phyloP scores from a whole-genome alignment of 306 rosid species.

The Oemleria cerasiformis region DNA sequence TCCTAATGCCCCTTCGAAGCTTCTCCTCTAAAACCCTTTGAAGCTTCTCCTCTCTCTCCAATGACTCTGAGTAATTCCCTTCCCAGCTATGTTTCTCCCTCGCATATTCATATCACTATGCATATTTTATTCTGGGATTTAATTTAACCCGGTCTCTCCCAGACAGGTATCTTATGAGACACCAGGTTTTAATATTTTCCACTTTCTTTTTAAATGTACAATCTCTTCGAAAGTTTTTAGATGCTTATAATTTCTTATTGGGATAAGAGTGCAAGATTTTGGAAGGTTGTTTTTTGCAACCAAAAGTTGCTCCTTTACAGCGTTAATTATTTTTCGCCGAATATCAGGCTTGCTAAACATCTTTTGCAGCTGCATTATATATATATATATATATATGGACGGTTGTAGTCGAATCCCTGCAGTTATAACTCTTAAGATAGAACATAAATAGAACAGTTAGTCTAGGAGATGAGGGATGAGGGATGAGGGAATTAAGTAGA shows the following conservation, averaged over 20 bases:
- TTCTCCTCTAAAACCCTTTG: too few relatives aligned
- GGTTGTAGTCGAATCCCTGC: too few relatives aligned
- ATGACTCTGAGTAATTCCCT: constrained; percentile 11
- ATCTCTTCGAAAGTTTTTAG: background rate
- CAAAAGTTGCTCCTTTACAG: background rate
- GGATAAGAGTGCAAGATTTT: background rate
- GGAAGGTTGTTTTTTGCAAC: background rate
- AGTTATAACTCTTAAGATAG: too few relatives aligned
- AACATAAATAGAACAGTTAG: too few relatives aligned
- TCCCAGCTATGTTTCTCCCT: background rate
- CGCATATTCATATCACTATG: too few relatives aligned
- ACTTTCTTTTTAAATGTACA: background rate
- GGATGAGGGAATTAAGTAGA: too few relatives aligned
- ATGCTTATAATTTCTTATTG: background rate
- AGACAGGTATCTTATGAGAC: background rate
- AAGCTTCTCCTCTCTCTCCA: background rate
- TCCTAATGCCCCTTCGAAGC: too few relatives aligned
- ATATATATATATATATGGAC: too few relatives aligned
- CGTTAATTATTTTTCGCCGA: background rate
- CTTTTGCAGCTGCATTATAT: too few relatives aligned
- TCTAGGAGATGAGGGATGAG: too few relatives aligned
- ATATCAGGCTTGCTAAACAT: background rate
- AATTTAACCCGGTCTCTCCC: too few relatives aligned
- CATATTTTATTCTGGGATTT: too few relatives aligned
- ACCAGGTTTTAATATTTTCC: background rate